phyloP scores from a whole-genome alignment of 805 yeast species.

The Wickerhamomyces chaumierensis region DNA sequence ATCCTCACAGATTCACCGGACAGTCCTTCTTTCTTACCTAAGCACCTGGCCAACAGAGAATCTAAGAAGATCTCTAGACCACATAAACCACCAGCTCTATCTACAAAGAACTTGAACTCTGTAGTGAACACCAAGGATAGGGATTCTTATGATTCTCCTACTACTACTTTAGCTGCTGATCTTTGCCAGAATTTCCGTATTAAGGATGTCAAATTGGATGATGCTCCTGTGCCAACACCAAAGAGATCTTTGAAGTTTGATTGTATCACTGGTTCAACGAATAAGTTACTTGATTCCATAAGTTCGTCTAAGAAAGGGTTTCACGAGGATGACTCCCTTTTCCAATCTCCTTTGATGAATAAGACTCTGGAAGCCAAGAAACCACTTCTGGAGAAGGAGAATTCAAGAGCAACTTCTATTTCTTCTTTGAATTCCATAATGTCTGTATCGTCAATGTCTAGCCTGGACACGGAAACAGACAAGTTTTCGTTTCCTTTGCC shows the following conservation, averaged over 20 bases:
- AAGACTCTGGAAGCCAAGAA: slow-evolving; percentile 2
- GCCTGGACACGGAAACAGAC: slow-evolving; percentile 8
- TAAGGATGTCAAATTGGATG: slow-evolving; percentile 11
- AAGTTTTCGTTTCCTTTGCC: slow-evolving; percentile 2
- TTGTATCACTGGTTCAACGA: neutral
- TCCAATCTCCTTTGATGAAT: slow-evolving; percentile 3
- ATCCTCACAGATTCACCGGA: slow-evolving; percentile 10
- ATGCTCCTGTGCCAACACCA: slow-evolving; percentile 8
- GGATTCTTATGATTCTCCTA: slow-evolving; percentile 26
- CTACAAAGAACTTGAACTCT: slow-evolving; percentile 10
- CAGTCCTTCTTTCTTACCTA: slow-evolving; percentile 17
- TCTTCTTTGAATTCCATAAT: slow-evolving; percentile 8
- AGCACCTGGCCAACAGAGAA: slow-evolving; percentile 2
- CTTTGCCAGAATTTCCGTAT: slow-evolving; percentile 27
- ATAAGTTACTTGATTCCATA: slow-evolving; percentile 3
- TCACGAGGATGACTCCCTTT: slow-evolving; percentile 1
- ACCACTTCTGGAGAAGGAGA: neutral
- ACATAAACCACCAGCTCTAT: slow-evolving; percentile 4
- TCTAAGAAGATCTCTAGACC: slow-evolving; percentile 6
- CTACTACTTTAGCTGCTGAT: slow-evolving; percentile 26
- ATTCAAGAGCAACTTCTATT: slow-evolving; percentile 13
- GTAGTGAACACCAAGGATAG: slow-evolving; percentile 18
- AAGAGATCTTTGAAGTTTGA: slow-evolving; percentile 10
- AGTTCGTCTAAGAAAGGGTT: slow-evolving; percentile 1
- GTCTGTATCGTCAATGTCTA: slow-evolving; percentile 15